These are phyloP conservation scores for Polychytrium aggregatum DNA, from an alignment of 192 early-diverging fungal genomes.

Conservation along the genomic window DNA sequence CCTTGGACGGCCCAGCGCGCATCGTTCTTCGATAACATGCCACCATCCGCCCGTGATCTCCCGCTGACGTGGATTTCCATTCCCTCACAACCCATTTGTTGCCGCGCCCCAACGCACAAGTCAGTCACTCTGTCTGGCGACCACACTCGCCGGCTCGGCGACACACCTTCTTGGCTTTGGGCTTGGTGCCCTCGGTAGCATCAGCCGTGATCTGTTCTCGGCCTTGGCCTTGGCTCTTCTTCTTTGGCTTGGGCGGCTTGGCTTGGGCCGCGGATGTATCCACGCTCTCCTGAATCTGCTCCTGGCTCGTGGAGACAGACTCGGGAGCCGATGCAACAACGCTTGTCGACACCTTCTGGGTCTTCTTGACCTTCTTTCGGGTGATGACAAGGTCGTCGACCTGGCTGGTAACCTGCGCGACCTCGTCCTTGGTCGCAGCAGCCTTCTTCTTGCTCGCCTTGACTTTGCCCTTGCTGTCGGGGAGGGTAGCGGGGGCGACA, in stretches of 20 bases:
- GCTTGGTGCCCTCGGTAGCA: conserved; percentile 9
- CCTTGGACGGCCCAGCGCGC: too few relatives aligned
- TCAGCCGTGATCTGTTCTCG: not conserved
- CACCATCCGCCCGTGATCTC: too few relatives aligned
- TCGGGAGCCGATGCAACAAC: not conserved
- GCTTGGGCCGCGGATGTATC: not conserved
- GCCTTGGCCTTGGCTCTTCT: not conserved
- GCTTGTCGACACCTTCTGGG: conserved; percentile 1
- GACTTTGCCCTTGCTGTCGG: not conserved
- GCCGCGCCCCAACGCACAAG: too few relatives aligned
- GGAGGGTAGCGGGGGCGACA: not conserved
- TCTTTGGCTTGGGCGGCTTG: conserved; percentile 6
- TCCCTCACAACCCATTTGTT: too few relatives aligned
- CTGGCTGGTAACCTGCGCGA: not conserved
- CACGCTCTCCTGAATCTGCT: conserved; percentile 10
- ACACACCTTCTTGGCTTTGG: conserved; percentile 6
- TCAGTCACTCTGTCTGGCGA: too few relatives aligned
- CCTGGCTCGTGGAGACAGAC: conserved; percentile 4
- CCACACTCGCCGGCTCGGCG: too few relatives aligned
- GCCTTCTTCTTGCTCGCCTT: not conserved
- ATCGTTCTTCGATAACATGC: too few relatives aligned
- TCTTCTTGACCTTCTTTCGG: conserved; percentile 9
- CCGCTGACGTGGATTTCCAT: too few relatives aligned
- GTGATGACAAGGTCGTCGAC: not conserved
- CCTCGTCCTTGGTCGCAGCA: not conserved